Base-by-base conservation (phyloP, 495 filamentous ascomycete genomes). In the Aspergillus cristatus region DNA sequence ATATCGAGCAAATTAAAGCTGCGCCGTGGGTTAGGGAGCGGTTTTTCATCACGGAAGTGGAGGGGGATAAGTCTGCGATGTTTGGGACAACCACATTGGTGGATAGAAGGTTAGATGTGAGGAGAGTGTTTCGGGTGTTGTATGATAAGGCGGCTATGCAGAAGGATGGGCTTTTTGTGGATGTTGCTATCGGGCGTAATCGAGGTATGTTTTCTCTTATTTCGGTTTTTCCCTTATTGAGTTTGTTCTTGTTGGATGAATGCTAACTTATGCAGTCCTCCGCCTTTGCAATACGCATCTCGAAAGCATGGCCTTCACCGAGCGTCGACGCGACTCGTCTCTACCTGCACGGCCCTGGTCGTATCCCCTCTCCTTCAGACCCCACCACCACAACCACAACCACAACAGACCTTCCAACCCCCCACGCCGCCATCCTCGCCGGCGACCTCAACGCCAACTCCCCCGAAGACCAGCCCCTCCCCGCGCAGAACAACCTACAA, bases 401-500 rank as follows among this genome's bases (percentile, higher is more conserved):
- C 16, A 4, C 22, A 7, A 3, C 1, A 15, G 8, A 13, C 3
- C 28, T 41, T 3, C 44, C 38, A 2, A 18, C 18, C 12, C 44
- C 38, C 1, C 30, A 37, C 16, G 44, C 39, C 2, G 63, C 58
- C 2, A 30, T 72, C 42, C 16, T 63, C 42, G 42, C 62, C 0
- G 75, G 74, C 1, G 72, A 78, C 45, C 55, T 75, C 18, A 78
- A 79, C 32, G 73, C 75, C 11, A 73, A 76, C 33, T 54, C 76
- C 44, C 53, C 55, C 10, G 74, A 63, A 57, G 74, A 78, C 48
- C 42, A 45, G 28, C 60, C 58, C 6, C 50, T 74, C 10, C 68
- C 65, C 32, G 28, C 30, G 7, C 62, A 65, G 6, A 67, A 74
- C 43, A 53, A 48, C 1, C 58, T 78, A 1, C 50, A 52, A 32